Conservation (phyloP, 2,329 filamentous ascomycete genomes). For the Fusarium succisae region DNA sequence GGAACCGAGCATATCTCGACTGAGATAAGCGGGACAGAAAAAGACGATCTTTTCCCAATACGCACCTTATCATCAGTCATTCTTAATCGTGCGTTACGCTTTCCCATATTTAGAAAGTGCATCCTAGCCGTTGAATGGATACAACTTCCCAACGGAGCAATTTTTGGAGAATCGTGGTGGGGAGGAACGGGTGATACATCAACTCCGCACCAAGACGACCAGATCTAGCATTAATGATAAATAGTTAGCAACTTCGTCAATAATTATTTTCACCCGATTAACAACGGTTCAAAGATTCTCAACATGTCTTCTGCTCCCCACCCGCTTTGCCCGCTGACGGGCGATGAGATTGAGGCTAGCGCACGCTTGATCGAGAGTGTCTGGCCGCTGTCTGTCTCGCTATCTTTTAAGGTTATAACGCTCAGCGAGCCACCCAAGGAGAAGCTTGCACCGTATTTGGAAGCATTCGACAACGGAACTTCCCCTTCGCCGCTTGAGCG, state of each 20-base stretch:
- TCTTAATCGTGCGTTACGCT: neutral
- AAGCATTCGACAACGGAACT: slow-evolving; percentile 10
- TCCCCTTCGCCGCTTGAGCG: slow-evolving; percentile 11
- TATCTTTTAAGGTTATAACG: slow-evolving; percentile 35
- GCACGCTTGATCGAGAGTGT: slow-evolving; percentile 15
- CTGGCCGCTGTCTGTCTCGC: slow-evolving; percentile 23
- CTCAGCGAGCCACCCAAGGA: slow-evolving; percentile 30
- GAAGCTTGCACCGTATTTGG: slow-evolving; percentile 22
- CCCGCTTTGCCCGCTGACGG: slow-evolving; percentile 29
- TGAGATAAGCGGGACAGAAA: neutral
- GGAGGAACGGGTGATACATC: neutral
- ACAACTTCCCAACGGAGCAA: slow-evolving; percentile 8
- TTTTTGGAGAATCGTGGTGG: slow-evolving; percentile 17
- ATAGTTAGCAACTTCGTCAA: neutral
- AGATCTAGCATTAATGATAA: neutral
- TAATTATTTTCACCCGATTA: neutral
- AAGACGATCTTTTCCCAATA: slow-evolving; percentile 40
- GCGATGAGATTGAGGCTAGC: slow-evolving; percentile 24
- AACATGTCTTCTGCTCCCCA: slow-evolving; percentile 8
- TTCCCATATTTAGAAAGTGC: neutral
- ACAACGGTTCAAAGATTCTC: rapidly evolving
- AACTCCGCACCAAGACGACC: neutral
- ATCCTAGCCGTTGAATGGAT: neutral
- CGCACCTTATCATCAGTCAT: neutral
- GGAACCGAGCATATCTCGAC: neutral